phyloP scores from a whole-genome alignment of 768 basidiomycete species.

The Lyophyllum shimeji region DNA sequence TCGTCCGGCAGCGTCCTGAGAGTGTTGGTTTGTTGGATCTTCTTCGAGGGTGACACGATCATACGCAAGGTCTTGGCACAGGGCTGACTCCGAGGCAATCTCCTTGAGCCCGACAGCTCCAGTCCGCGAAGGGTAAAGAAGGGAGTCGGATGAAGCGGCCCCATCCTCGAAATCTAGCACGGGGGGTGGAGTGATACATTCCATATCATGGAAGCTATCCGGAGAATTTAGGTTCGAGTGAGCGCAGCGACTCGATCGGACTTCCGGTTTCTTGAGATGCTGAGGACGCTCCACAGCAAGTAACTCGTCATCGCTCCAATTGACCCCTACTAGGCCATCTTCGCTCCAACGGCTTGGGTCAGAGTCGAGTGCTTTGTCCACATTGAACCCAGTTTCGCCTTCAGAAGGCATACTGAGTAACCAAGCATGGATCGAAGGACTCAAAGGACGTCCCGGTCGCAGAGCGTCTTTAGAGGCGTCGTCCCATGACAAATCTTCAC shows the following conservation, averaged over 20 bases:
- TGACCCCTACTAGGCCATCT: neutral
- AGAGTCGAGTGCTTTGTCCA: conserved; percentile 7
- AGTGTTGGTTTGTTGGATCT: conserved; percentile 4
- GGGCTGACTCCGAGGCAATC: neutral
- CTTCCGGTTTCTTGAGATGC: neutral
- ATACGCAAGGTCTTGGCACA: neutral
- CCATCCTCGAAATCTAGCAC: conserved; percentile 14
- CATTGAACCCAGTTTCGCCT: conserved; percentile 5
- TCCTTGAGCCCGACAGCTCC: conserved; percentile 1
- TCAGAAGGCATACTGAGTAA: conserved; percentile 6
- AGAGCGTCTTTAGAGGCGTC: conserved; percentile 9
- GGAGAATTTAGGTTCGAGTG: neutral
- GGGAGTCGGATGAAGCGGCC: conserved; percentile 1
- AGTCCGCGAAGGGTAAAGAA: conserved; percentile 1
- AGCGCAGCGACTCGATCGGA: neutral
- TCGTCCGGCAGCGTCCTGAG: conserved; percentile 10
- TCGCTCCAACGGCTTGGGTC: conserved; percentile 5
- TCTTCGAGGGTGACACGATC: conserved; percentile 14
- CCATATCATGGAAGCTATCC: neutral
- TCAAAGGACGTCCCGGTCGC: neutral
- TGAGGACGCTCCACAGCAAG: conserved; percentile 1
- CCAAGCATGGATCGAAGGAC: neutral
- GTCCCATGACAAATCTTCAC: conserved; percentile 14
- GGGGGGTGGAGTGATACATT: neutral
- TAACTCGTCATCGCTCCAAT: conserved; percentile 11